A percentile compares a stretch with the other conserved stretches of the same genome.
Evolutionary conservation across 305 asterid genomes (phyloP).

Genomic region (Rubia tinctorum): DNA sequence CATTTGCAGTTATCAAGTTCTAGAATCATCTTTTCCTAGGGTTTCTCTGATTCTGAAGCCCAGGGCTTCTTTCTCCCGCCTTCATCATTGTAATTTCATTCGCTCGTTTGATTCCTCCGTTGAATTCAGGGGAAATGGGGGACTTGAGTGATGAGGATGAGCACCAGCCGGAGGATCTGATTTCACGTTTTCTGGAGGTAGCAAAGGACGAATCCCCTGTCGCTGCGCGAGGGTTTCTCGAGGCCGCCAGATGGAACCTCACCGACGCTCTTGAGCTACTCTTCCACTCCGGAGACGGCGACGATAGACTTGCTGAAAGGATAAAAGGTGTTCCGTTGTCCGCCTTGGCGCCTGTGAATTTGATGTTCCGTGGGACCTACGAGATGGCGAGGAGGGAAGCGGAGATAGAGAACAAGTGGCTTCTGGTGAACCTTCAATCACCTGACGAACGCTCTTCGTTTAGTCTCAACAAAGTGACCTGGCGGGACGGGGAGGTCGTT

Average conservation of each 20-base stretch:
- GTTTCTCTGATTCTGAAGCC: too few species aligned
- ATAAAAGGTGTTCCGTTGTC: constrained; percentile 61
- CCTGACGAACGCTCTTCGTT: background rate
- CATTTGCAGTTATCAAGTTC: too few species aligned
- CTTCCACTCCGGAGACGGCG: too few species aligned
- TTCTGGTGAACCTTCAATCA: constrained; percentile 58
- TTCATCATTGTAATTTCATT: too few species aligned
- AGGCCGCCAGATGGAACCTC: too few species aligned
- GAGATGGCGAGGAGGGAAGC: constrained; percentile 94
- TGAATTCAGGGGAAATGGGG: background rate
- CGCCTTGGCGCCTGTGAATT: constrained; percentile 25
- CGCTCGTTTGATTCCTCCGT: too few species aligned
- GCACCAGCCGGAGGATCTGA: background rate
- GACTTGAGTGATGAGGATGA: too few species aligned
- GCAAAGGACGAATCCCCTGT: background rate
- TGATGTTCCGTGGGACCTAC: constrained; percentile 82
- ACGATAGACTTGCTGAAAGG: background rate
- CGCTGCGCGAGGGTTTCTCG: too few species aligned
- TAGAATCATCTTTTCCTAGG: too few species aligned
- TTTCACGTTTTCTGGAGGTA: background rate
- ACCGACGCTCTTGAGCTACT: too few species aligned
- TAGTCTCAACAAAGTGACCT: background rate
- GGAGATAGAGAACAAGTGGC: constrained; percentile 75
- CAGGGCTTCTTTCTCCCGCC: too few species aligned
- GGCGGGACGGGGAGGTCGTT: background rate